Percentiles rank a stretch among this genome's conserved stretches.
phyloP scores from a whole-genome alignment of 2,329 filamentous ascomycete species.

The Davidsoniella neocaledoniae region DNA sequence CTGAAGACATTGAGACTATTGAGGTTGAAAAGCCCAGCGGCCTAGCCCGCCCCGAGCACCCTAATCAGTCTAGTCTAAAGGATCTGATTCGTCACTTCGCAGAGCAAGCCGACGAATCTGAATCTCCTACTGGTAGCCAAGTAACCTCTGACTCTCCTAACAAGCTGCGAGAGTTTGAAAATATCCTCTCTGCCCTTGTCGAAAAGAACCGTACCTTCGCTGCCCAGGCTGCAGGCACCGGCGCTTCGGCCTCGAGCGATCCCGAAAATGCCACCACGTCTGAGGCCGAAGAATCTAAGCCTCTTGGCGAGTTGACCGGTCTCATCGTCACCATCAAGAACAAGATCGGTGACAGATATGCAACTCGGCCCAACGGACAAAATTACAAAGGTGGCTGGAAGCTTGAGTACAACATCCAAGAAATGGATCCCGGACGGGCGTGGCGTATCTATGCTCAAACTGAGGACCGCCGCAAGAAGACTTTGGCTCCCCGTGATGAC shows the following conservation, averaged over 20 bases:
- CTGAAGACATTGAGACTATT: not conserved
- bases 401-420: conserved; percentile 62
- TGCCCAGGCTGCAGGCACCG: not conserved
- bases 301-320: conserved; percentile 35
- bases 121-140: conserved; percentile 13
- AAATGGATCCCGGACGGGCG: conserved; percentile 33
- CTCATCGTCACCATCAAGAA: conserved; percentile 59
- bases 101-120: conserved; percentile 23
- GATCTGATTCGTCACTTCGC: conserved; percentile 37
- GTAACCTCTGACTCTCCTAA: conserved; percentile 17
- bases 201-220: conserved; percentile 3
- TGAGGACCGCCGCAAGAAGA: conserved; percentile 36
- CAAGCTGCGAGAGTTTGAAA: conserved; percentile 32
- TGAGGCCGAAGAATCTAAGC: not conserved
- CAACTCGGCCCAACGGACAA: conserved; percentile 41
- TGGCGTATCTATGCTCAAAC: conserved; percentile 36
- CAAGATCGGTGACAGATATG: conserved; percentile 48
- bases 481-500: conserved; percentile 18
- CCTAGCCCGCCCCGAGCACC: conserved; percentile 9
- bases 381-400: conserved; percentile 37
- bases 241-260: not conserved
- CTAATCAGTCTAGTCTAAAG: conserved; percentile 20
- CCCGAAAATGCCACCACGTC: not conserved
- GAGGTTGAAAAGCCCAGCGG: not conserved
- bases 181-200: conserved; percentile 32